Evolutionary conservation across 1,284 basidiomycete species (phyloP), one percentile per base, ranked within the genome.

Genomic region (Vanrija sp.): DNA sequence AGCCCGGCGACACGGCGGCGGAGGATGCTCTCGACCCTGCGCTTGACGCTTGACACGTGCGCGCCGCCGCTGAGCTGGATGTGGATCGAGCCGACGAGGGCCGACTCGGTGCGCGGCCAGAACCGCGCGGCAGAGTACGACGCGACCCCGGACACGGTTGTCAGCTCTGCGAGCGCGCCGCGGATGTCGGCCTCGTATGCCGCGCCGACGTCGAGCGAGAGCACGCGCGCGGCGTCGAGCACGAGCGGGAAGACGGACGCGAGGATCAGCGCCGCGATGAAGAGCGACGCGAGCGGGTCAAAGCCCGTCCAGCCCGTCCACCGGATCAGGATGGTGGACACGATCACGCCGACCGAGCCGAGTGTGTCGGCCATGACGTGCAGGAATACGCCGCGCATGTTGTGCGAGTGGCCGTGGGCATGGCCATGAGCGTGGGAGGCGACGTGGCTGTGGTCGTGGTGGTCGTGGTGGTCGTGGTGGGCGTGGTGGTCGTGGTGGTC

Each of bases 281-380:
- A 94, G 39, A 99, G 80, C 10, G 92, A 96, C 0, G 96, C 96
- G 59, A 99, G 93, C 3, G 96, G 96, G 75, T 99, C 96, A 72
- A 98, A 99, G 16, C 94, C 94, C 3, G 96, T 98, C 94, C 94
- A 98, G n/a, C 95, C 95, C 66, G 96, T 98, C 57, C 87, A 87
- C 66, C 95, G 86, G 64, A 99, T 98, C 57, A 98, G 82, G 15
- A 98, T 79, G 3, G 96, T 99, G 21, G 94, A 98, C 52, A 98
- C 83, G 69, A 99, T 98, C 8, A 99, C 96, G n/a, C 96, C 96
- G 18, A 98, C 94, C 10, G 56, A 62, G 14, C 63, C 66, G n/a
- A 64, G 49, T n/a, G 61, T 63, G 58, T 63, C 61, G 12, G 71
- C 75, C 39, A 75, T 52, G 42, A 75, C 74, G 55, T 74, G 73